Evolutionary conservation across 257 asterid species (phyloP).

Genomic region (Voacanga thouarsii): DNA sequence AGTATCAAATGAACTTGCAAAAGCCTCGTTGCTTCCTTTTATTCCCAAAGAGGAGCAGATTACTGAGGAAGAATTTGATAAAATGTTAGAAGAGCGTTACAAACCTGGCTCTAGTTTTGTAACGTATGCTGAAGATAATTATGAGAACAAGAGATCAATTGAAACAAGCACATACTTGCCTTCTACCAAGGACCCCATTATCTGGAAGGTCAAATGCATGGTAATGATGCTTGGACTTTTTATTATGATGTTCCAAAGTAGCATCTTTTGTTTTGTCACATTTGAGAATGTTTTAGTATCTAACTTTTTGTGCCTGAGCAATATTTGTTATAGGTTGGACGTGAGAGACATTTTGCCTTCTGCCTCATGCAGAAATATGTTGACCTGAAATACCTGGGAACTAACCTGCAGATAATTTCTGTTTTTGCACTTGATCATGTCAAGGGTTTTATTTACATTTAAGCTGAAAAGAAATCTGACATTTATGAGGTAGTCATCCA

Average conservation of each 20-base stretch:
- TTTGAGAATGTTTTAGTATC: constrained; percentile 1
- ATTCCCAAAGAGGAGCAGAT: constrained; percentile 73
- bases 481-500: constrained; percentile 64
- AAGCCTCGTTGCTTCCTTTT: constrained; percentile 33
- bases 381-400: constrained; percentile 64
- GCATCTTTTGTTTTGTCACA: background rate
- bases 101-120: constrained; percentile 69
- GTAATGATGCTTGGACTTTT: constrained; percentile 32
- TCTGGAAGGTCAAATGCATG: constrained; percentile 99
- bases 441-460: constrained; percentile 73
- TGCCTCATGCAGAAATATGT: constrained; percentile 91
- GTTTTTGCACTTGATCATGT: constrained; percentile 84
- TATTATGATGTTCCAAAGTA: background rate
- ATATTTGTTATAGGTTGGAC: constrained; percentile 61
- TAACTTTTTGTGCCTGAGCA: constrained; percentile 17
- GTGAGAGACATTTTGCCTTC: constrained; percentile 84
- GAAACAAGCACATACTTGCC: constrained; percentile 35
- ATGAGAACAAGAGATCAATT: constrained; percentile 43
- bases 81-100: constrained; percentile 61
- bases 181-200: constrained; percentile 52
- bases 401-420: constrained; percentile 70
- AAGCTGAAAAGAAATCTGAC: constrained; percentile 74
- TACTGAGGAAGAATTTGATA: constrained; percentile 78
- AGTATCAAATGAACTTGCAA: constrained; percentile 39
- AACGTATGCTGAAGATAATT: constrained; percentile 54